Conservation (phyloP, 441 rosid genomes). For the Kokia cookei region DNA sequence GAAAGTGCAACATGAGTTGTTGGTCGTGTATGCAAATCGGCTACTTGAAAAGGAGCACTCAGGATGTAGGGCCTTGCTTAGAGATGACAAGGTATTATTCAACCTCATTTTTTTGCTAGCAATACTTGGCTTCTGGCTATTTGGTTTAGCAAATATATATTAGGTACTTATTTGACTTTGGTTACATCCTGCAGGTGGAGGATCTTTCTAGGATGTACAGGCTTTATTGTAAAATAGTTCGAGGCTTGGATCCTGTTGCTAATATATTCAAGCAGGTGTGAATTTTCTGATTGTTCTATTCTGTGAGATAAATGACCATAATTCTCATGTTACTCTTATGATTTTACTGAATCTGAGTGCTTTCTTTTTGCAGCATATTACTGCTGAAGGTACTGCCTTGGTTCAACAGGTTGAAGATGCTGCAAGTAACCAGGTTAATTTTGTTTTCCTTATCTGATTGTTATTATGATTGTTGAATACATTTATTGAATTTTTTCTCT, state of each 20-base stretch:
- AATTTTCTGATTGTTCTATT: slow-evolving; percentile 3
- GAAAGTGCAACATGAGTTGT: slow-evolving; percentile 80
- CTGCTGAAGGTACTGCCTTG: slow-evolving; percentile 77
- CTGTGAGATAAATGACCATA: background rate
- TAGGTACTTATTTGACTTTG: background rate
- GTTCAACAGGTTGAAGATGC: slow-evolving; percentile 97
- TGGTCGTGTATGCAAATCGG: slow-evolving; percentile 56
- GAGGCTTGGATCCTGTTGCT: slow-evolving; percentile 82
- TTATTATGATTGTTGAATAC: background rate
- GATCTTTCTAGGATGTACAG: slow-evolving; percentile 96
- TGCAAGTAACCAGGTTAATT: slow-evolving; percentile 60
- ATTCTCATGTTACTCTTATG: background rate
- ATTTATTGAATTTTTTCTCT: background rate
- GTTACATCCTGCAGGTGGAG: slow-evolving; percentile 47
- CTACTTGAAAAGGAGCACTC: slow-evolving; percentile 85
- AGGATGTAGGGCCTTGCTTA: slow-evolving; percentile 78
- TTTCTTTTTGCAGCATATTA: slow-evolving; percentile 60
- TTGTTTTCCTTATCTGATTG: background rate
- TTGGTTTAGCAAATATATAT: background rate
- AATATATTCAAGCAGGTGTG: slow-evolving; percentile 76
- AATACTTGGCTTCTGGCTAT: background rate
- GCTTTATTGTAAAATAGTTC: slow-evolving; percentile 65
- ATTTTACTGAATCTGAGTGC: slow-evolving; percentile 12
- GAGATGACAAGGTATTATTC: slow-evolving; percentile 68
- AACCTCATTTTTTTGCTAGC: background rate